Evolutionary conservation across 345 rosid species (phyloP), one percentile per base, ranked within the genome.

Genomic region (Pelargonium nanum): DNA sequence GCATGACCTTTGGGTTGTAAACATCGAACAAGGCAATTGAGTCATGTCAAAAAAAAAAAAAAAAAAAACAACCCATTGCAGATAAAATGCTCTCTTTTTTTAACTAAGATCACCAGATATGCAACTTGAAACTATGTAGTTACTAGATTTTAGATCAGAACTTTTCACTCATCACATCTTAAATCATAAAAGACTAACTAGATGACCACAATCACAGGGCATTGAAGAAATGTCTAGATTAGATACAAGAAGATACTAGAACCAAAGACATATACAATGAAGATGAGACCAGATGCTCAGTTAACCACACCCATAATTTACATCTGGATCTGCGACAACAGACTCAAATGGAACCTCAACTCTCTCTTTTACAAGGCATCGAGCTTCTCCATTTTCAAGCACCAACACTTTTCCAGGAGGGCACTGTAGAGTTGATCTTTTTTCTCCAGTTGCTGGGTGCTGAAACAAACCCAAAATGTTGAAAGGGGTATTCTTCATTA

Each of bases 301-400:
- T 79, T 75, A 92, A 58, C 96, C 96, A 59, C 77, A 77, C 44
- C 96, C 98, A 28, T 81, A 89, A 65, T 84, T 82, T 75, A 92
- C 80, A 73, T 85, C 95, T 23, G 91, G 87, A 61, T 70, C 82
- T 4, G 76, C 53, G 32, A 72, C 78, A 60, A 80, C 66, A 0
- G 89, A 81, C 44, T 75, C 80, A 62, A 92, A 86, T n/a, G 96
- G 96, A 69, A 92, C 74, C 67, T 84, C 93, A 57, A 87, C 74
- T 75, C 96, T 85, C 79, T 89, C 98, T 69, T 92, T 92, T 65
- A 92, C 96, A 53, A 89, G 73, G 60, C 98, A 92, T 34, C 84
- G 74, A 44, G 91, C 80, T 81, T 89, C 81, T 5, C 93, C 91
- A 7, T 75, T 65, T 72, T 89, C 91, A 60, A 78, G 48, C 48